Percentiles rank a stretch among this genome's conserved stretches.
Evolutionary conservation across 1,284 basidiomycete genomes (phyloP).

Genomic region (Thecaphora thlaspeos): DNA sequence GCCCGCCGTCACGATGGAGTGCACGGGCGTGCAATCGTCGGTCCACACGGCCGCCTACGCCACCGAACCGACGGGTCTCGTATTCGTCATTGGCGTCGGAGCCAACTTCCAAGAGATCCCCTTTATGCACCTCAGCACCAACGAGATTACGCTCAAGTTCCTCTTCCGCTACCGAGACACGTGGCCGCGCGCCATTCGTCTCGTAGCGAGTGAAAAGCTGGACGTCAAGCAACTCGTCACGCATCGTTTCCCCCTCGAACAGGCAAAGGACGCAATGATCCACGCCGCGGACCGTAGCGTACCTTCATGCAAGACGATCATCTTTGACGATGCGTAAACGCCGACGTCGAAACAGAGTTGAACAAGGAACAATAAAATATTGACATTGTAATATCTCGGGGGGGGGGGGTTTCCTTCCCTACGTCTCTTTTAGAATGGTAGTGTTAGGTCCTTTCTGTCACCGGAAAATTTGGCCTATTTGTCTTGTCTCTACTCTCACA

Average conservation of each 20-base stretch:
- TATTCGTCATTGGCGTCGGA: slow-evolving; percentile 64
- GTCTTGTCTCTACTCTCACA: too few relatives aligned
- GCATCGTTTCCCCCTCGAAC: slow-evolving; percentile 73
- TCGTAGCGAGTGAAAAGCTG: slow-evolving; percentile 75
- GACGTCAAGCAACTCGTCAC: slow-evolving; percentile 85
- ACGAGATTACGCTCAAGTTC: slow-evolving; percentile 64
- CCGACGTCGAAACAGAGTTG: too few relatives aligned
- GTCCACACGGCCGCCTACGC: slow-evolving; percentile 70
- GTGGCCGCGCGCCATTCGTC: slow-evolving; percentile 80
- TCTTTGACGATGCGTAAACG: slow-evolving; percentile 36
- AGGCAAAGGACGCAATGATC: slow-evolving; percentile 77
- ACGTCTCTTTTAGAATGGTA: too few relatives aligned
- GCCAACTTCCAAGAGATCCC: slow-evolving; percentile 55
- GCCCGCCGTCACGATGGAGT: slow-evolving; percentile 64
- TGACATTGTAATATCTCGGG: too few relatives aligned
- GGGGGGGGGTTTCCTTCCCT: too few relatives aligned
- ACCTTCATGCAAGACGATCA: slow-evolving; percentile 49
- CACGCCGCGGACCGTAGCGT: slow-evolving; percentile 68
- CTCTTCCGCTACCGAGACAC: slow-evolving; percentile 58
- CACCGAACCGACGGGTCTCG: slow-evolving; percentile 60
- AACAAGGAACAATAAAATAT: too few relatives aligned
- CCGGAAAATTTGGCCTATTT: too few relatives aligned
- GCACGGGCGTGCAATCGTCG: slow-evolving; percentile 82
- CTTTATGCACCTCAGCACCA: slow-evolving; percentile 62
- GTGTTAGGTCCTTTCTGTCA: too few relatives aligned